Evolutionary conservation across 148 eudicot species (phyloP).

Genomic region (Cornus florida): DNA sequence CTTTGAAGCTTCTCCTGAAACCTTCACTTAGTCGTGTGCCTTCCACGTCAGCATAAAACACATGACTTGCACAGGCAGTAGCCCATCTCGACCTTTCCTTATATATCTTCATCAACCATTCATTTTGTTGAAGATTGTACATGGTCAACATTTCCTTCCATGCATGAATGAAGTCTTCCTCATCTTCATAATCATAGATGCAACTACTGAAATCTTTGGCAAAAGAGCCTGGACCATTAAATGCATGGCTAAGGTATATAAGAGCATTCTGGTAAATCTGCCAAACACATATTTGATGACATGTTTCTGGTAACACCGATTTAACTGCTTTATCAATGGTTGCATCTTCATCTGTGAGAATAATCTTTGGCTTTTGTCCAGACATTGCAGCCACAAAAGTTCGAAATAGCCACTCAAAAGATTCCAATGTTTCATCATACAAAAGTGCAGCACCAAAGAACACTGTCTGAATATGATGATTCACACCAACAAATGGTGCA

Average conservation of each 20-base stretch:
- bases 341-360: constrained; percentile 2
- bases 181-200: constrained; percentile 1
- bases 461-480: not conserved
- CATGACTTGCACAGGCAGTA: not conserved
- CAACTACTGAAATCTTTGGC: constrained; percentile 5
- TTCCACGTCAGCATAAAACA: not conserved
- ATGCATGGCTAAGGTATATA: not conserved
- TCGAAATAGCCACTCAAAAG: not conserved
- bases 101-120: not conserved
- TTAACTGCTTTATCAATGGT: not conserved
- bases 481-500: not conserved
- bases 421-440: not conserved
- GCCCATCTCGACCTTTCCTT: not conserved
- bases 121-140: not conserved
- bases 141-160: not conserved
- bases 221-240: not conserved
- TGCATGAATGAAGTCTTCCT: not conserved
- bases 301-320: not conserved
- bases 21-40: not conserved
- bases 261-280: constrained; percentile 1
- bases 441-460: not conserved
- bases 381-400: not conserved
- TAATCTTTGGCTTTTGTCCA: not conserved
- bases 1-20: not conserved
- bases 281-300: not conserved